Percentiles rank a stretch among this genome's conserved stretches.
Evolutionary conservation across 2,329 filamentous ascomycete genomes (phyloP).

Genomic region (Helicocarpus griseus): DNA sequence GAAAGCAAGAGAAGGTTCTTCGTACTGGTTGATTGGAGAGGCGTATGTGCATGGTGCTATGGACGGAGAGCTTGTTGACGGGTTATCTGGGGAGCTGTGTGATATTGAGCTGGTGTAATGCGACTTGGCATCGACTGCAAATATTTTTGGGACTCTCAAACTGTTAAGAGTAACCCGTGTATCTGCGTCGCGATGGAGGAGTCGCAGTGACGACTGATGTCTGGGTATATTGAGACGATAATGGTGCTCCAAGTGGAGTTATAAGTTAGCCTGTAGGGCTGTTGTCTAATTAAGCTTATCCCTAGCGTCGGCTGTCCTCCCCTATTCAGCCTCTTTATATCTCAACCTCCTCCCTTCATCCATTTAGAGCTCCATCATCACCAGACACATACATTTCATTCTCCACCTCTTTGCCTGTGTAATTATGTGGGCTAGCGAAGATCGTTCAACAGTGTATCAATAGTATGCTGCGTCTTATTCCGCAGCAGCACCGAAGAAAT

Average conservation of each 20-base stretch:
- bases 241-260: too few species aligned
- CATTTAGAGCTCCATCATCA: background rate
- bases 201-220: background rate
- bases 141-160: background rate
- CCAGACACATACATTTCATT: background rate
- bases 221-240: background rate
- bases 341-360: background rate
- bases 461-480: too few species aligned
- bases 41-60: slow-evolving; percentile 13
- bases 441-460: too few species aligned
- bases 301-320: background rate
- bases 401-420: too few species aligned
- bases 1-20: background rate
- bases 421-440: background rate
- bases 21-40: slow-evolving; percentile 9
- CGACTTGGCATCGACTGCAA: background rate
- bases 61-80: slow-evolving; percentile 9
- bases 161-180: background rate
- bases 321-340: background rate
- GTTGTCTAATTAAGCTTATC: slow-evolving; percentile 1
- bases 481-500: background rate
- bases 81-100: background rate
- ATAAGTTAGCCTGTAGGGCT: background rate
- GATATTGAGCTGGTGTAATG: slow-evolving; percentile 2
- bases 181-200: background rate